Evolutionary conservation across 2,329 filamentous ascomycete genomes (phyloP), one percentile per base, ranked within the genome.

Genomic region (Xylariomycetidae sp.): DNA sequence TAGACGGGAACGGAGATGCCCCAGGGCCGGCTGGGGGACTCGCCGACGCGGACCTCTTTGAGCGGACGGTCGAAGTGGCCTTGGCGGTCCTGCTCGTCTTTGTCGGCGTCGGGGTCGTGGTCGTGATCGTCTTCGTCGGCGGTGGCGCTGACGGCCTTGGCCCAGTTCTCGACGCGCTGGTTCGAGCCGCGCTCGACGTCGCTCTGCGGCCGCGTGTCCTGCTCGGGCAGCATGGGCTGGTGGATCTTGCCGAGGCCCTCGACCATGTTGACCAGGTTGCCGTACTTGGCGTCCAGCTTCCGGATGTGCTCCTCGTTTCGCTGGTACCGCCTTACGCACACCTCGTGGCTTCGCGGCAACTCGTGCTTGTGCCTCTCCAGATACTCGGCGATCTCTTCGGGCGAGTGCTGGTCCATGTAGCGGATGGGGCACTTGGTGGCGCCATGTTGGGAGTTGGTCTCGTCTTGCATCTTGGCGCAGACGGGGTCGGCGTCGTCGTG

Each of bases 321-420:
- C 61, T 94, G 86, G 56, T 95, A 95, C 37, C 89, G 77, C 52
- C 85, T 81, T 40, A 96, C 79, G 58, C 90, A 96, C 27, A 95
- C 76, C 56, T 93, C 87, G 60, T 96, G 90, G 56, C 88, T 95
- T 49, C 90, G 78, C 8, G 90, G 90, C 34, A 96, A 75, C 58
- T 95, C 85, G 60, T 96, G 89, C 59, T 95, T 95, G 65, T 95
- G 89, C 32, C 81, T 88, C 58, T 95, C 86, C 52, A 96, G 87
- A 58, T 95, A 96, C 52, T 84, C 78, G 10, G 90, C 90, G 41
- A 96, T 82, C 55, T 95, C 89, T 63, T 95, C 86, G 2, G 90
- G 86, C 2, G 87, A 88, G 54, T 95, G 89, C 57, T 94, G 82
- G 59, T 95, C 83, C 54, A 95, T 69, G 63, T 84, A 95, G 29